phyloP scores from a whole-genome alignment of 2,329 filamentous ascomycete species.

The Aspergillus sp. region DNA sequence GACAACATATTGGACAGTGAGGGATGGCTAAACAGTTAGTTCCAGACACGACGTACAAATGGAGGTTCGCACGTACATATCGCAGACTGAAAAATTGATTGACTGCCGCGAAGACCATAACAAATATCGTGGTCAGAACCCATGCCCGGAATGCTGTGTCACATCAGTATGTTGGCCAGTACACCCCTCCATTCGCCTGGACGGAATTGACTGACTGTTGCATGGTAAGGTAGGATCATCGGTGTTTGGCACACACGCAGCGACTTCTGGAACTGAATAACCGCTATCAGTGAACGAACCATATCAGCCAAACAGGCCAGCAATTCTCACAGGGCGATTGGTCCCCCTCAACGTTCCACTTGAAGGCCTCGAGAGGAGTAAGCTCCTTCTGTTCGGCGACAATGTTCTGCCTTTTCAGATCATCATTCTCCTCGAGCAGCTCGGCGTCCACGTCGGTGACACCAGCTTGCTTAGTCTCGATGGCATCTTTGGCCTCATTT shows the following conservation, averaged over 20 bases:
- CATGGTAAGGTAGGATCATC: conserved; percentile 36
- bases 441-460: neutral
- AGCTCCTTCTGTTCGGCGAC: conserved; percentile 32
- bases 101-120: conserved; percentile 27
- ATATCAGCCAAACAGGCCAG: neutral
- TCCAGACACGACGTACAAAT: neutral
- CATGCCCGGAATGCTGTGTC: conserved; percentile 33
- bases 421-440: conserved; percentile 1
- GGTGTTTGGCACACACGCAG: conserved; percentile 40
- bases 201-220: conserved; percentile 28
- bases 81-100: conserved; percentile 30
- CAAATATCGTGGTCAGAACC: conserved; percentile 29
- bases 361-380: conserved; percentile 39
- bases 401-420: neutral
- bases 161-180: neutral
- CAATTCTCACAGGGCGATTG: conserved; percentile 38
- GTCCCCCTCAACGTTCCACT: conserved; percentile 42
- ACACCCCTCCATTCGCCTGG: too few species aligned
- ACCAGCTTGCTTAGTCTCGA: neutral
- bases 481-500: neutral
- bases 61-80: conserved; percentile 21
- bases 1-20: conserved; percentile 27
- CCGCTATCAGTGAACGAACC: neutral
- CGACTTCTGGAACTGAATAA: conserved; percentile 38
- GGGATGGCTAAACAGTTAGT: conserved; percentile 20